phyloP scores from a whole-genome alignment of 208 protist genomes.

The Crithidia sp. region DNA sequence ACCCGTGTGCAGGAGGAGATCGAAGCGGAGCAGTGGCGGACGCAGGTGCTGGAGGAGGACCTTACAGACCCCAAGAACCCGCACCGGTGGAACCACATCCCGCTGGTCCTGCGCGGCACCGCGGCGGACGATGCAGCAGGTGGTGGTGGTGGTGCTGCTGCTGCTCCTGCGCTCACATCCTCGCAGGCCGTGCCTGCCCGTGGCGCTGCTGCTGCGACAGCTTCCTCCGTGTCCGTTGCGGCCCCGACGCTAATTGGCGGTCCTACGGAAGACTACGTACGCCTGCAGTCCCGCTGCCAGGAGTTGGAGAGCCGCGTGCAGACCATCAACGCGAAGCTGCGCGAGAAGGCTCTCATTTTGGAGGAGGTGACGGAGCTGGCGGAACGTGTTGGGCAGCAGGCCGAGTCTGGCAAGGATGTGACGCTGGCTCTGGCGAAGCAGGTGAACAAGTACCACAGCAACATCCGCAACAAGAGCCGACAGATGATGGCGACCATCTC shows the following conservation, averaged over 20 bases:
- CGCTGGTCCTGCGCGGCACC: constrained; percentile 6
- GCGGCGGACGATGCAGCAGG: neutral
- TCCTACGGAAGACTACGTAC: constrained; percentile 79
- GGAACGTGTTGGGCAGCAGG: constrained; percentile 85
- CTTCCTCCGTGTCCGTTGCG: constrained; percentile 4
- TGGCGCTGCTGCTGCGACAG: neutral
- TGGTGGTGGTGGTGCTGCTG: neutral
- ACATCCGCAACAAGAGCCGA: constrained; percentile 86
- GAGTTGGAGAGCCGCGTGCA: constrained; percentile 93
- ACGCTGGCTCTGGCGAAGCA: constrained; percentile 94
- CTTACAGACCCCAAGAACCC: constrained; percentile 86
- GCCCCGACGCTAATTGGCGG: constrained; percentile 30
- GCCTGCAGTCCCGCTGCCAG: constrained; percentile 87
- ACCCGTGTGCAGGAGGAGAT: constrained; percentile 71
- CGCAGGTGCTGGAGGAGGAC: constrained; percentile 83
- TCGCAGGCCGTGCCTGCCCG: neutral
- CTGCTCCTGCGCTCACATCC: neutral
- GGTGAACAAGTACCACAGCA: constrained; percentile 92
- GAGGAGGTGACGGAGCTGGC: constrained; percentile 94
- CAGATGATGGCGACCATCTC: constrained; percentile 97
- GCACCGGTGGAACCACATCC: constrained; percentile 73
- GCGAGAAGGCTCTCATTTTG: constrained; percentile 97
- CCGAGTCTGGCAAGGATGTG: constrained; percentile 84
- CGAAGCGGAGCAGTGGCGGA: constrained; percentile 84
- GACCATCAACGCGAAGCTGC: constrained; percentile 92